Base-by-base conservation (phyloP, 2,329 filamentous ascomycete species). In the Byssoonygena ceratinophila region DNA sequence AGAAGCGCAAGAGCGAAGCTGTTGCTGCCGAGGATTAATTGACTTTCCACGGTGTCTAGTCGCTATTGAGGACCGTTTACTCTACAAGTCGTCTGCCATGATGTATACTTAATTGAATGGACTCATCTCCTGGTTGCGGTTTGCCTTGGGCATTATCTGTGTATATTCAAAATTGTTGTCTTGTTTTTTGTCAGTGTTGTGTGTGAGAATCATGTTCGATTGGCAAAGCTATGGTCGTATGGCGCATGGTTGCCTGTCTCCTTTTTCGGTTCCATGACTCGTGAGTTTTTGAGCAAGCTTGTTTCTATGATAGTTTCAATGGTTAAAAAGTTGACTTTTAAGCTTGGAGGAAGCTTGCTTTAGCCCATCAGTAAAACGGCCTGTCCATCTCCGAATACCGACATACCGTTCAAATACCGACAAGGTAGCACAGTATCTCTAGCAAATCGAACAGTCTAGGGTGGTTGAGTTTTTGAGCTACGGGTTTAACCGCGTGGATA, bases 1-100 rank as follows among this genome's bases (percentile, higher is more conserved):
- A 70, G 71, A 74, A 73, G 62, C 66, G 64, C 60, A 74, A 73
- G 60, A 56, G 55, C 39, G 48, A 44, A 9, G 31, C 41, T 12
- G 23, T 37, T 40, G 29, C 27, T 2, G 36, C 20, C 14, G 44
- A 52, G 23, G 53, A 56, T n/a, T 54, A 34, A 54, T 18, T 46
- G 31, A n/a, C 44, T 4, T 47, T 6, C 23, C 22, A 7, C n/a
- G n/a, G n/a, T n/a, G 20, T 36, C 8, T 46, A 40, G 7, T n/a
- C 14, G 32, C 32, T 34, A 12, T 4, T 31, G 22, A 22, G 23
- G 14, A 7, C n/a, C 29, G 14, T n/a, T 44, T 25, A n/a, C 6
- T 12, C 14, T 47, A 39, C n/a, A 12, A 46, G 25, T 36, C 8
- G 22, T 32, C 4, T 12, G n/a, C 9, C 8, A 27, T 12, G 4